Evolutionary conservation across 1,284 basidiomycete genomes (phyloP).

Genomic region (Leccinum subfulvum): DNA sequence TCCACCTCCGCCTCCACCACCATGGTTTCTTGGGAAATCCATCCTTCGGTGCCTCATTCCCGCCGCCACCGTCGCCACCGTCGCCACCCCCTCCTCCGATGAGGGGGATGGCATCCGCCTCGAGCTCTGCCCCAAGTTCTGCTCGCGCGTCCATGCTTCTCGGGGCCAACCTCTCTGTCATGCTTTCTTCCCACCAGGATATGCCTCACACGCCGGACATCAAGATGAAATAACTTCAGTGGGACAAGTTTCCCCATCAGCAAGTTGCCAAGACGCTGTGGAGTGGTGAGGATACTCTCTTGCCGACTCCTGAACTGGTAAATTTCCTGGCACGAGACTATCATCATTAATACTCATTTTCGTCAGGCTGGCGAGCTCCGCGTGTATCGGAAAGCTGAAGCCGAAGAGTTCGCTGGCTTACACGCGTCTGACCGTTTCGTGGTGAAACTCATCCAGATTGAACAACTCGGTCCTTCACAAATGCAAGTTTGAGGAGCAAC

Average conservation of each 20-base stretch:
- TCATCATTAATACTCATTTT: slow-evolving; percentile 16
- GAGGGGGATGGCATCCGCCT: slow-evolving; percentile 25
- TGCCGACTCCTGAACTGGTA: slow-evolving; percentile 89
- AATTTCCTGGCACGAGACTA: slow-evolving; percentile 13
- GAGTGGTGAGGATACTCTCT: slow-evolving; percentile 8
- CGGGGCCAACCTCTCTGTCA: slow-evolving; percentile 53
- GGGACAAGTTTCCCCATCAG: too few relatives aligned
- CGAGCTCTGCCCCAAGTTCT: slow-evolving; percentile 46
- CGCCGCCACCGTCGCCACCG: slow-evolving; percentile 43
- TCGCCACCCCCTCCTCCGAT: slow-evolving; percentile 47
- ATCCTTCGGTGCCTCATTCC: slow-evolving; percentile 41
- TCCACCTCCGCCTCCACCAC: slow-evolving; percentile 31
- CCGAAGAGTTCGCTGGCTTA: slow-evolving; percentile 84
- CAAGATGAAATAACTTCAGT: slow-evolving; percentile 92
- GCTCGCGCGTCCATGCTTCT: slow-evolving; percentile 60
- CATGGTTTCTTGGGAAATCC: slow-evolving; percentile 25
- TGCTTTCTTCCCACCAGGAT: slow-evolving; percentile 76
- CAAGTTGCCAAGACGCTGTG: too few relatives aligned
- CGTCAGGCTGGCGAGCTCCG: slow-evolving; percentile 84
- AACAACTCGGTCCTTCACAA: slow-evolving; percentile 91
- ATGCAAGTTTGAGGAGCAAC: slow-evolving; percentile 81
- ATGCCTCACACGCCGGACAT: slow-evolving; percentile 80
- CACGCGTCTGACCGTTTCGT: slow-evolving; percentile 96
- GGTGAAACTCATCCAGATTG: slow-evolving; percentile 95
- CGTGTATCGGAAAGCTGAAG: slow-evolving; percentile 83